Conservation (phyloP, 2,329 filamentous ascomycete genomes). For the Exophiala calicioides region DNA sequence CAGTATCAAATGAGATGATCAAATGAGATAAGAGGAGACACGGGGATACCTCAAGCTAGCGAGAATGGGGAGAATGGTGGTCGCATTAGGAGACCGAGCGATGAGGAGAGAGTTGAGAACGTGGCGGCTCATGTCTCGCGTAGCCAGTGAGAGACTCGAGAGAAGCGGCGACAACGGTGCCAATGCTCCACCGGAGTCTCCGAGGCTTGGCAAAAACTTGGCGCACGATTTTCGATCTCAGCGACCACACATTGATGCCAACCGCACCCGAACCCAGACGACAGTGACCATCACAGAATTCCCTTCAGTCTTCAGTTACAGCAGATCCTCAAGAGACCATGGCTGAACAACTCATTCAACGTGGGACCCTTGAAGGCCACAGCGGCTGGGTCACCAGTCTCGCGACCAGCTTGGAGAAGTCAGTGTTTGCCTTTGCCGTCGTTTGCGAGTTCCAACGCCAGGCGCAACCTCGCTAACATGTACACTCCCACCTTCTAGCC, state of each 20-base stretch:
- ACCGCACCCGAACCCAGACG: not conserved
- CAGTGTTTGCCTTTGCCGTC: no score
- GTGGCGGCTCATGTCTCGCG: no score
- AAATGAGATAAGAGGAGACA: no score
- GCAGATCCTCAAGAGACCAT: constrained; percentile 52
- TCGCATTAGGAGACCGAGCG: no score
- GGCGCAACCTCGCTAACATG: constrained; percentile 40
- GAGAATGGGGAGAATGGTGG: no score
- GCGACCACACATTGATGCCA: no score
- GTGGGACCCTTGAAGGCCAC: constrained; percentile 98
- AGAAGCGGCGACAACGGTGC: no score
- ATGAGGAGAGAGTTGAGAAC: no score
- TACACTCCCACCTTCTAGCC: constrained; percentile 62
- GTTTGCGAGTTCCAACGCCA: no score
- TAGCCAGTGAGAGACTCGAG: no score
- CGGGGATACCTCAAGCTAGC: no score
- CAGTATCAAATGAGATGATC: no score
- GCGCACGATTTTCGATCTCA: constrained; percentile 4
- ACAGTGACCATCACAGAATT: constrained; percentile 4
- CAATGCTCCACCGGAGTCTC: constrained; percentile 1
- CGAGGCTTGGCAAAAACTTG: not conserved
- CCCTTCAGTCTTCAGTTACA: constrained; percentile 2
- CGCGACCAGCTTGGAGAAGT: constrained; percentile 99
- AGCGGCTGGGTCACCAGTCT: constrained; percentile 99
- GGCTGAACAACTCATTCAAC: constrained; percentile 93